Evolutionary conservation across 208 protist genomes (phyloP).

Genomic region (Wallacemonas rigidus): DNA sequence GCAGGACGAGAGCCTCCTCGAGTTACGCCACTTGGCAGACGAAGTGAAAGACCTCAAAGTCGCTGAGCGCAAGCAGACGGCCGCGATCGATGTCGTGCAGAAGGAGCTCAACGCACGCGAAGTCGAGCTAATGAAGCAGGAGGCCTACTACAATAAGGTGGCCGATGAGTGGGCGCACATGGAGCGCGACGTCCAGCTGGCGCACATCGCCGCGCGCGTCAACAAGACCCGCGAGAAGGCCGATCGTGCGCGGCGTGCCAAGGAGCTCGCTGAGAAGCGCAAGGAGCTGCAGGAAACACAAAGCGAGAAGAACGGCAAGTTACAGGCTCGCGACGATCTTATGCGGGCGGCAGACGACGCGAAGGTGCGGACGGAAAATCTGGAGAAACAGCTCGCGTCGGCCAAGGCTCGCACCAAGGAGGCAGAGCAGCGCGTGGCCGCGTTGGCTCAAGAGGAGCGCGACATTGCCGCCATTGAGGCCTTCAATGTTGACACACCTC

Average conservation of each 20-base stretch:
- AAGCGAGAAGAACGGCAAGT: slow-evolving; percentile 27
- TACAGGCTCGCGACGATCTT: slow-evolving; percentile 23
- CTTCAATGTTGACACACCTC: slow-evolving; percentile 58
- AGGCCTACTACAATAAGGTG: slow-evolving; percentile 62
- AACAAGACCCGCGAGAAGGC: slow-evolving; percentile 32
- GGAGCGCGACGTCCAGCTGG: slow-evolving; percentile 45
- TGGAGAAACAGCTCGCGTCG: slow-evolving; percentile 45
- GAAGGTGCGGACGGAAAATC: slow-evolving; percentile 38
- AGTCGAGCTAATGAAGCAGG: slow-evolving; percentile 87
- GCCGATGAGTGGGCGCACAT: slow-evolving; percentile 32
- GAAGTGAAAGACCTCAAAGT: slow-evolving; percentile 83
- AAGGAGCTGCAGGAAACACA: slow-evolving; percentile 39
- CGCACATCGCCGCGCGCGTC: slow-evolving; percentile 45
- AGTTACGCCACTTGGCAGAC: slow-evolving; percentile 77
- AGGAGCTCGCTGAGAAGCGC: slow-evolving; percentile 37
- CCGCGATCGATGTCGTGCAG: slow-evolving; percentile 77
- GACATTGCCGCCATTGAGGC: slow-evolving; percentile 44
- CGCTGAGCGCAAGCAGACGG: slow-evolving; percentile 53
- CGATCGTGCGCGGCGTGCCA: slow-evolving; percentile 23
- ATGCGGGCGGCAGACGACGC: slow-evolving; percentile 45
- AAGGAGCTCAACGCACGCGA: slow-evolving; percentile 83
- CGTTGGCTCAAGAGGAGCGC: slow-evolving; percentile 38
- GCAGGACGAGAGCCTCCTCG: slow-evolving; percentile 75
- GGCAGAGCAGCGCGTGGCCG: slow-evolving; percentile 32
- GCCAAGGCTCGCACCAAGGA: slow-evolving; percentile 33